Conservation (phyloP, 176 grass and related monocot species). For the Bromus sterilis region DNA sequence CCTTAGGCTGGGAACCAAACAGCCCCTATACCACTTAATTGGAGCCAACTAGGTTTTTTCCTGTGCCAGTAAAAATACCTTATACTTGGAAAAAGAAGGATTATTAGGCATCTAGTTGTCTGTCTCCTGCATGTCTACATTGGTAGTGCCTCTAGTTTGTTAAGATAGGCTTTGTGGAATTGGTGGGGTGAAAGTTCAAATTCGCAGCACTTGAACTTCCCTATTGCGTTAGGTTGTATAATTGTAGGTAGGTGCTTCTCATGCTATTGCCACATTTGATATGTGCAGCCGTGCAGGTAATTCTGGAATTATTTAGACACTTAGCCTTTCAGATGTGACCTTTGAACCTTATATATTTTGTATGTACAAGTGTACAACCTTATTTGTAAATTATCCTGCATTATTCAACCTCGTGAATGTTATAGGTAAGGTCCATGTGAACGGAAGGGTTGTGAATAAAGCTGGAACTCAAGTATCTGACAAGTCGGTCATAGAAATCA, state of each 20-base stretch:
- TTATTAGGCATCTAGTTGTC: neutral
- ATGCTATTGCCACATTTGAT: conserved; percentile 1
- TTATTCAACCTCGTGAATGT: conserved; percentile 12
- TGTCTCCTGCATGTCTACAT: neutral
- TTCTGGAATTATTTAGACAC: conserved; percentile 13
- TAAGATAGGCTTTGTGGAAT: neutral
- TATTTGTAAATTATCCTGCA: neutral
- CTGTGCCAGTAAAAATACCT: too few relatives aligned
- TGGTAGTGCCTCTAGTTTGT: neutral
- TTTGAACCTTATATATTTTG: neutral
- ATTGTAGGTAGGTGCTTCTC: neutral
- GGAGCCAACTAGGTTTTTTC: too few relatives aligned
- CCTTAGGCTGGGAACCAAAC: too few relatives aligned
- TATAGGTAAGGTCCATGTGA: conserved; percentile 90
- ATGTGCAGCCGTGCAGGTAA: neutral
- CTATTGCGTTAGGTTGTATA: neutral
- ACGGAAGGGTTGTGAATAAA: conserved; percentile 86
- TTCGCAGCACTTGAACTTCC: neutral
- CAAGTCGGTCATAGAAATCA: conserved; percentile 87
- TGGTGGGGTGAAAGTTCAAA: neutral
- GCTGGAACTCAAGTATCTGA: conserved; percentile 90
- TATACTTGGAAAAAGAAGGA: too few relatives aligned
- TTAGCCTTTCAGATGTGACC: neutral
- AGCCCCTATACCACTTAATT: too few relatives aligned
- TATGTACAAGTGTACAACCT: neutral